Conservation (phyloP, 352 stramenopile genomes). For the Pythium rishiriense region DNA sequence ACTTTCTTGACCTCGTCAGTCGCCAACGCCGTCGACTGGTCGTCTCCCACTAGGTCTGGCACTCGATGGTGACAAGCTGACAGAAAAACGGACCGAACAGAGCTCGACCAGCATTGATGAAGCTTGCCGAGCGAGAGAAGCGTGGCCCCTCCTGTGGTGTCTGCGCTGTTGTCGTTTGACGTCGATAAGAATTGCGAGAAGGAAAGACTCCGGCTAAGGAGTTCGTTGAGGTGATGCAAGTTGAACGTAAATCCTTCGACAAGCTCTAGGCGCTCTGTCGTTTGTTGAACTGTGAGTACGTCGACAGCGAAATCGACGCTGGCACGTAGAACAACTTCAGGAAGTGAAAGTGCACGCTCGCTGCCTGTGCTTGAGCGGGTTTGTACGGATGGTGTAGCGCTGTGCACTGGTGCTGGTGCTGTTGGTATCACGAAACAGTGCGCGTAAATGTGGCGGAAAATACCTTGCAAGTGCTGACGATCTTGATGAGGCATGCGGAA, state of each 20-base stretch:
- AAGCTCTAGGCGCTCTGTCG: constrained; percentile 8
- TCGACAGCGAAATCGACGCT: constrained; percentile 53
- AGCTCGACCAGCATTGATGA: constrained; percentile 64
- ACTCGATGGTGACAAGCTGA: constrained; percentile 23
- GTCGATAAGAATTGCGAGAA: constrained; percentile 18
- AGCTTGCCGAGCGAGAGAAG: constrained; percentile 56
- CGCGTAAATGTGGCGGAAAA: constrained; percentile 53
- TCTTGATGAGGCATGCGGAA: constrained; percentile 42
- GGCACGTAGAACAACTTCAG: constrained; percentile 53
- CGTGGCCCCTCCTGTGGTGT: constrained; percentile 19
- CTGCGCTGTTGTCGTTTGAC: not conserved
- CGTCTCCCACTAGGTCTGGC: not conserved
- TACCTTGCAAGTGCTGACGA: constrained; percentile 44
- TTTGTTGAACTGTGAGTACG: constrained; percentile 38
- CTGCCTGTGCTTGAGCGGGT: not conserved
- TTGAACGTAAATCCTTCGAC: constrained; percentile 44
- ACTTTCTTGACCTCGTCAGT: constrained; percentile 30
- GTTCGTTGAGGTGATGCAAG: constrained; percentile 43
- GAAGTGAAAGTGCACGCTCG: constrained; percentile 32
- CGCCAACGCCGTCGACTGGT: not conserved
- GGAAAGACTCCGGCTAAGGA: constrained; percentile 41
- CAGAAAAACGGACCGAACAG: constrained; percentile 49
- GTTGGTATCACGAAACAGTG: constrained; percentile 26
- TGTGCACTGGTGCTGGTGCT: not conserved
- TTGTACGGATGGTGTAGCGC: not conserved